These are phyloP conservation scores for Tephrocybe sp. DNA, from an alignment of 768 basidiomycete genomes.

Conservation along the genomic window DNA sequence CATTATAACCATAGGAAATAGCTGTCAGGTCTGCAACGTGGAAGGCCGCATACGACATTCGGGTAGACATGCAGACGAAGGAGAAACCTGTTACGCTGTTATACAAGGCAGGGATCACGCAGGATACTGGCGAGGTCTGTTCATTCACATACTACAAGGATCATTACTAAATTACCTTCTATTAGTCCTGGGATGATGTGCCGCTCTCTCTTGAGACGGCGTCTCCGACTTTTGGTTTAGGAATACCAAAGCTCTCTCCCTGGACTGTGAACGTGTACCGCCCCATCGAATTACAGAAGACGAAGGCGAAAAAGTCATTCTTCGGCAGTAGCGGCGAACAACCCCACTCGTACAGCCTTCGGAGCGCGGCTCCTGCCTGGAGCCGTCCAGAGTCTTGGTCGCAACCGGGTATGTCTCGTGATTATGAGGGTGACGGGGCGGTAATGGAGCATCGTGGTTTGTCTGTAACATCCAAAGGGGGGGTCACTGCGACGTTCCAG, in stretches of 20 bases:
- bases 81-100: constrained; percentile 36
- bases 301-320: no score
- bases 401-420: neutral
- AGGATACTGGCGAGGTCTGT: constrained; percentile 42
- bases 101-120: constrained; percentile 42
- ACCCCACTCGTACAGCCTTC: neutral
- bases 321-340: neutral
- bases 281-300: neutral
- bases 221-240: constrained; percentile 38
- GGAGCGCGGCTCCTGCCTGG: neutral
- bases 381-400: neutral
- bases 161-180: neutral
- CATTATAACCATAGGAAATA: constrained; percentile 10
- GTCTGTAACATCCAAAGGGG: constrained; percentile 35
- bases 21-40: constrained; percentile 38
- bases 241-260: constrained; percentile 32
- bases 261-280: constrained; percentile 31
- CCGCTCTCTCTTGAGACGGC: constrained; percentile 43
- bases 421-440: neutral
- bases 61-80: constrained; percentile 40
- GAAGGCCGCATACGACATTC: constrained; percentile 41
- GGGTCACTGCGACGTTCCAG: constrained; percentile 39
- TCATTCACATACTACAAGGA: neutral
- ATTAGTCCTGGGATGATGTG: constrained; percentile 35
- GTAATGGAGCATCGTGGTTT: constrained; percentile 20